Evolutionary conservation across 2,329 filamentous ascomycete genomes (phyloP), one percentile per base, ranked within the genome.

Genomic region (Trichoderma simmonsii): DNA sequence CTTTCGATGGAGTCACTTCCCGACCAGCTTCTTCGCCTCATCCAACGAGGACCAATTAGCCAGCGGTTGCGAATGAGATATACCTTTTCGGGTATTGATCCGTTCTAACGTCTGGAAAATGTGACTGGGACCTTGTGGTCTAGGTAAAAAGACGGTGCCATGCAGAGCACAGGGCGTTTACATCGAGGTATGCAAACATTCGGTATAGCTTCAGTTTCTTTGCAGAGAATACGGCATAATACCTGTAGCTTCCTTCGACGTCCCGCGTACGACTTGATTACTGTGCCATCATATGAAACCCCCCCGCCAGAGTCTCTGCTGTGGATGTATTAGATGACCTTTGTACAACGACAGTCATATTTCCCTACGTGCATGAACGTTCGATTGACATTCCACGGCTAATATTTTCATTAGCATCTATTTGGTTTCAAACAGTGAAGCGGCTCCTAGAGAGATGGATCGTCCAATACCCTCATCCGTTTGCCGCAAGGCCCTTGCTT

Each of bases 221-320:
- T 73, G 6, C 76, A 63, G 73, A 71, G 73, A 76, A 73, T 77
- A 71, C 73, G 75, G 74, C 74, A 76, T 75, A 70, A 39, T 12
- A 62, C 32, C 32, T 62, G 74, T 71, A n/a, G 70, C 75, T 76
- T 73, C 75, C 76, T 75, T 78, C 66, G 73, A 61, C 71, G 61
- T 77, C 68, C 77, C 76, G 77, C 70, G 77, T 79, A 74, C 70
- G 66, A 79, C 75, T 71, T 71, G 70, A 67, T 66, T 74, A 77
- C 73, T 77, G 78, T 79, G 75, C 76, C 73, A 78, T 78, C 73
- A 75, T 78, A 71, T 79, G 78, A 79, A 79, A 79, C 78, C 68
- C 54, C 3, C 24, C 43, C 1, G 12, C 63, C 43, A 30, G 39
- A 70, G 30, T 36, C 57, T 60, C 43, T 34, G 18, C 30, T 32